These are phyloP conservation scores for Blastocystis sp. DNA, from an alignment of 352 stramenopile species.

Conservation along the genomic window DNA sequence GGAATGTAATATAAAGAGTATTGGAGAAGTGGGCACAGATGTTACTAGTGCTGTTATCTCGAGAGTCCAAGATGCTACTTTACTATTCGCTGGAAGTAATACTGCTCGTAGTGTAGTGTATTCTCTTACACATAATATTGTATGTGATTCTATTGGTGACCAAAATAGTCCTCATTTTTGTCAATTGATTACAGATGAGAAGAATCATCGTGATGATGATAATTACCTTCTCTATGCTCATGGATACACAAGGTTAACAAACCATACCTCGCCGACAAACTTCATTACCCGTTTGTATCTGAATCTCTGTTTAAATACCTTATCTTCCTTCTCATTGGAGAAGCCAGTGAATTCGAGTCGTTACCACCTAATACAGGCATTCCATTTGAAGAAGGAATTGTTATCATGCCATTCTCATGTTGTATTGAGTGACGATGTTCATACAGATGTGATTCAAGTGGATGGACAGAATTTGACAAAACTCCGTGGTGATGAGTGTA, in stretches of 20 bases:
- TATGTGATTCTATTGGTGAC: background rate
- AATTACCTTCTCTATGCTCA: constrained; percentile 1
- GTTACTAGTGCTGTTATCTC: background rate
- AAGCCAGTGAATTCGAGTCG: background rate
- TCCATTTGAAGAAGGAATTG: background rate
- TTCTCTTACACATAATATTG: background rate
- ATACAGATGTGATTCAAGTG: background rate
- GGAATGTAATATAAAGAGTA: background rate
- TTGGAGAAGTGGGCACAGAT: background rate
- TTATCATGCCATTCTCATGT: background rate
- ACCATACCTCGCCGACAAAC: background rate
- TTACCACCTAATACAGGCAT: background rate
- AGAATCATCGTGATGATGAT: constrained; percentile 23
- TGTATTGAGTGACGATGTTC: constrained; percentile 2
- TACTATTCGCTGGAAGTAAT: constrained; percentile 8
- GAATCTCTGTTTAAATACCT: background rate
- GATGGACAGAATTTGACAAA: background rate
- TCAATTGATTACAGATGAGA: background rate
- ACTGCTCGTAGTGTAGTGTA: background rate
- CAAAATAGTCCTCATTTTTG: constrained; percentile 1
- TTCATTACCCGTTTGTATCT: constrained; percentile 16
- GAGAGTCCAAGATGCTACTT: background rate
- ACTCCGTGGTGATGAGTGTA: background rate
- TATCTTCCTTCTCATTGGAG: background rate
- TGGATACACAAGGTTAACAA: background rate